phyloP scores from a whole-genome alignment of 2,329 filamentous ascomycete genomes.

The Dichotomopilus funicola region DNA sequence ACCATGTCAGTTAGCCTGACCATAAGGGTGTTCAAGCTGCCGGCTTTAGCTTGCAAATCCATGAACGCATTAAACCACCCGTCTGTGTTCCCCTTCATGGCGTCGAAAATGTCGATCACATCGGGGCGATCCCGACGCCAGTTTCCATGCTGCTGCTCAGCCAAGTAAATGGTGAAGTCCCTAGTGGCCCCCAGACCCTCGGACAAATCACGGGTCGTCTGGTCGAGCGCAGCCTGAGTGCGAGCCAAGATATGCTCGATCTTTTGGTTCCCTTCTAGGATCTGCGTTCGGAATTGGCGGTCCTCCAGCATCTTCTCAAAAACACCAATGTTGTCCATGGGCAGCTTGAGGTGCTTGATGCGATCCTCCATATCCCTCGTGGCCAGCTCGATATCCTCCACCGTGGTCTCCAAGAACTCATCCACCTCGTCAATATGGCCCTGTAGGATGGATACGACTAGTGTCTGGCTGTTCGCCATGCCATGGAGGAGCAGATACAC shows the following conservation, averaged over 20 bases:
- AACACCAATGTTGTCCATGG: slow-evolving; percentile 71
- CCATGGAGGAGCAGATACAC: slow-evolving; percentile 80
- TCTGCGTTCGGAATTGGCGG: slow-evolving; percentile 70
- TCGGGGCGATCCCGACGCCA: slow-evolving; percentile 57
- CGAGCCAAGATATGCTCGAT: slow-evolving; percentile 85
- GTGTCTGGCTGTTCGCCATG: slow-evolving; percentile 79
- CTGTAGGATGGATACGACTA: slow-evolving; percentile 84
- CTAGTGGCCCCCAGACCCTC: slow-evolving; percentile 71
- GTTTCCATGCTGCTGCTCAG: slow-evolving; percentile 54
- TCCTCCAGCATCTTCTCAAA: slow-evolving; percentile 89
- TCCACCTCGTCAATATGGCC: slow-evolving; percentile 92
- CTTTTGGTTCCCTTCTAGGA: slow-evolving; percentile 80
- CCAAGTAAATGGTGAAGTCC: slow-evolving; percentile 71
- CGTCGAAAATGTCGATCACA: slow-evolving; percentile 67
- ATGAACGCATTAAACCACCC: slow-evolving; percentile 81
- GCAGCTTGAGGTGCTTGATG: slow-evolving; percentile 71
- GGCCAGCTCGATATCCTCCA: slow-evolving; percentile 77
- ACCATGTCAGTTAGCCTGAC: slow-evolving; percentile 70
- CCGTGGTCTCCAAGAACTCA: slow-evolving; percentile 76
- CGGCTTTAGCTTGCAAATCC: slow-evolving; percentile 66
- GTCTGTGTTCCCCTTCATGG: slow-evolving; percentile 89
- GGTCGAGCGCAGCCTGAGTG: slow-evolving; percentile 68
- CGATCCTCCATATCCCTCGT: slow-evolving; percentile 72
- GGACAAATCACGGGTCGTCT: slow-evolving; percentile 69
- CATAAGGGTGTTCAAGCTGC: slow-evolving; percentile 62